Conservation (phyloP, 495 filamentous ascomycete species). For the Penicillium ucsense region DNA sequence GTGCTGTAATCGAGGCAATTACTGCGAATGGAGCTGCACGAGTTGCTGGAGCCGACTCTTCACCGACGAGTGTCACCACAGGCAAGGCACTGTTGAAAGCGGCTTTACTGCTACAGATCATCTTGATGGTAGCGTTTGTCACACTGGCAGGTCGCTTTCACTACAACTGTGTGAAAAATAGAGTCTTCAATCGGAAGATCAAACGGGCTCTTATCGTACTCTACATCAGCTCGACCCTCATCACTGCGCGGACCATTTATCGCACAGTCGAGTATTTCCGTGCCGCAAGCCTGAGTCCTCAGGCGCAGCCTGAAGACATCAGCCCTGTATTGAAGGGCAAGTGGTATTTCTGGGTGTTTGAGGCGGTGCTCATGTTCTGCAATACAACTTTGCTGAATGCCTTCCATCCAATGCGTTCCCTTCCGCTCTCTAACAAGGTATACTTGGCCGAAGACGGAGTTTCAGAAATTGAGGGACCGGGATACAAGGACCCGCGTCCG, state of each 20-base stretch:
- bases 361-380: slow-evolving; percentile 51
- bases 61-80: slow-evolving; percentile 32
- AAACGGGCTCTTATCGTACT: slow-evolving; percentile 48
- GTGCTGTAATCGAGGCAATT: slow-evolving; percentile 51
- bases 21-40: slow-evolving; percentile 59
- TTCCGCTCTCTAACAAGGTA: slow-evolving; percentile 53
- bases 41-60: slow-evolving; percentile 39
- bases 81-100: slow-evolving; percentile 56
- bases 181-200: slow-evolving; percentile 46
- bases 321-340: slow-evolving; percentile 54
- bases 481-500: slow-evolving; percentile 48
- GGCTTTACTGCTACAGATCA: slow-evolving; percentile 56
- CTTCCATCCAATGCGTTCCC: slow-evolving; percentile 49
- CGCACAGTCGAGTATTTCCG: slow-evolving; percentile 55
- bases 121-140: slow-evolving; percentile 52
- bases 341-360: slow-evolving; percentile 68
- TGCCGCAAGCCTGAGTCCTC: slow-evolving; percentile 29
- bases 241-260: slow-evolving; percentile 54
- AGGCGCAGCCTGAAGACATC: slow-evolving; percentile 26
- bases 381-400: slow-evolving; percentile 54
- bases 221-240: slow-evolving; percentile 51
- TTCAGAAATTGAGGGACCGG: slow-evolving; percentile 54
- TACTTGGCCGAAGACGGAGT: slow-evolving; percentile 56
- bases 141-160: slow-evolving; percentile 51
- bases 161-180: slow-evolving; percentile 41